phyloP scores from a whole-genome alignment of 352 stramenopile genomes.

The Aphanomyces invadans region DNA sequence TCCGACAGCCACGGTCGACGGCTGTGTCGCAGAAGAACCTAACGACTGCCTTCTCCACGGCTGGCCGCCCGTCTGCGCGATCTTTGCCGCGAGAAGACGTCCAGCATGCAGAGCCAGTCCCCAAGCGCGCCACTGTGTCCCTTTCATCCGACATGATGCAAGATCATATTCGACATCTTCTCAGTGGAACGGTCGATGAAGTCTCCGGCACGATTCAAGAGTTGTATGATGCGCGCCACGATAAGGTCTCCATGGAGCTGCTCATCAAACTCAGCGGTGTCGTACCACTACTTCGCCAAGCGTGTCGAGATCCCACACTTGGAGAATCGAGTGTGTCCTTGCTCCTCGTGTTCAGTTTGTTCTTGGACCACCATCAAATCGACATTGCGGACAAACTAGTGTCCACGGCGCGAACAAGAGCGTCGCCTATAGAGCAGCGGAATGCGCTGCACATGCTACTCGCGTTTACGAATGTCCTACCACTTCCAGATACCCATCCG shows the following conservation, averaged over 20 bases:
- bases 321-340: neutral
- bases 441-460: conserved; percentile 18
- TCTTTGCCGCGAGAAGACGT: neutral
- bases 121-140: neutral
- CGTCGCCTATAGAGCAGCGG: neutral
- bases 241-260: conserved; percentile 7
- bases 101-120: neutral
- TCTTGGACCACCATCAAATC: conserved; percentile 2
- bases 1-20: neutral
- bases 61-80: neutral
- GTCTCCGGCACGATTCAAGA: neutral
- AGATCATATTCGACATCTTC: conserved; percentile 4
- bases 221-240: neutral
- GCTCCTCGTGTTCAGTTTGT: neutral
- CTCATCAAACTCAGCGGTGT: conserved; percentile 9
- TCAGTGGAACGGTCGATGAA: neutral
- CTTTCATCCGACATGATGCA: neutral
- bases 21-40: neutral
- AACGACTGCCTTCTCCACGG: neutral
- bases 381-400: conserved; percentile 4
- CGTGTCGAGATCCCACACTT: neutral
- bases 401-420: neutral
- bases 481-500: neutral
- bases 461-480: conserved; percentile 2
- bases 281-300: conserved; percentile 4